phyloP scores from a whole-genome alignment of 805 yeast species.

The Schwanniomyces sp. region DNA sequence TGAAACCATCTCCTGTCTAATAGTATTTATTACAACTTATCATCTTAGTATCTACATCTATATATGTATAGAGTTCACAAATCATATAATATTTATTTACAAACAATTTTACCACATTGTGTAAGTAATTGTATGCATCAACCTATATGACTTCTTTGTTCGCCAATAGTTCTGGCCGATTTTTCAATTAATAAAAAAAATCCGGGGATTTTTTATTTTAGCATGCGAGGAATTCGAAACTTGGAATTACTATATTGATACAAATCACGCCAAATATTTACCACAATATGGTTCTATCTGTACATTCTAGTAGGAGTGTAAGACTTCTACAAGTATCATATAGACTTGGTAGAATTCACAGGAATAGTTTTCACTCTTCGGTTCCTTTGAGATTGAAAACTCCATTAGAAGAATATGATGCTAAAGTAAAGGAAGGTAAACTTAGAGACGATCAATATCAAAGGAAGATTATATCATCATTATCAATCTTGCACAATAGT shows the following conservation, averaged over 20 bases:
- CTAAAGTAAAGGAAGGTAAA: constrained; percentile 46
- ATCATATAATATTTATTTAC: not conserved
- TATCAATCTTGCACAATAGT: constrained; percentile 58
- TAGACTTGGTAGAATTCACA: not conserved
- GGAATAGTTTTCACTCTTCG: constrained; percentile 1
- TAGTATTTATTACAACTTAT: not conserved
- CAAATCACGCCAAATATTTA: no score
- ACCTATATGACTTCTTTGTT: not conserved
- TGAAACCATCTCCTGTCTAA: not conserved
- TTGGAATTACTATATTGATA: not conserved
- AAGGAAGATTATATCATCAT: constrained; percentile 62
- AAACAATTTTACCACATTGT: not conserved
- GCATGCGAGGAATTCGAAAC: not conserved
- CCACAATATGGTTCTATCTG: not conserved
- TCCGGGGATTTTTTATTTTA: not conserved
- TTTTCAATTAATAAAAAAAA: not conserved
- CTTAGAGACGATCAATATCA: constrained; percentile 79
- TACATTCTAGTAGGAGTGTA: not conserved
- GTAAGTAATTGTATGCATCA: not conserved
- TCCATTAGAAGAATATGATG: constrained; percentile 54
- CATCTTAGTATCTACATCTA: not conserved
- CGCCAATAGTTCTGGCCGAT: not conserved
- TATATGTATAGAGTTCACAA: not conserved
- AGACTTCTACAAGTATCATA: not conserved
- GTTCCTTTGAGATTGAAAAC: constrained; percentile 15